Percentiles rank a stretch among this genome's conserved stretches.
These are phyloP conservation scores for Xylaria sp. DNA, from an alignment of 2,329 filamentous ascomycete species.

Conservation along the genomic window DNA sequence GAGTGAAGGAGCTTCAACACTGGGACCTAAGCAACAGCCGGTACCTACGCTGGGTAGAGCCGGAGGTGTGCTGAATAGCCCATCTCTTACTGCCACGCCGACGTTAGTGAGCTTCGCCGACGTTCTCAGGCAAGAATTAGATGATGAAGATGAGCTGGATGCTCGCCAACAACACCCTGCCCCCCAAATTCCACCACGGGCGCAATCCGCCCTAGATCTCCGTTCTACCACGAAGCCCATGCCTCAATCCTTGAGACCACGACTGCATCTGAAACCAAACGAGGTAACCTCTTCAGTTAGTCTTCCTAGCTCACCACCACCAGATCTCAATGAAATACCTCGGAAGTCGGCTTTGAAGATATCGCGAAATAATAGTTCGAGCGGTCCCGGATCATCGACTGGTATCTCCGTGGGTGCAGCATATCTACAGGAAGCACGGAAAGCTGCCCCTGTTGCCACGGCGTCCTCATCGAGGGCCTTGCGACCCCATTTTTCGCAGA, in stretches of 20 bases:
- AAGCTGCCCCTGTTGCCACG: constrained; percentile 45
- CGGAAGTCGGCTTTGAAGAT: constrained; percentile 46
- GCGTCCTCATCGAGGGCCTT: constrained; percentile 41
- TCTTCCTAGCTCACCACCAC: constrained; percentile 45
- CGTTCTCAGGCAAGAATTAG: constrained; percentile 35
- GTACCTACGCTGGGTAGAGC: constrained; percentile 23
- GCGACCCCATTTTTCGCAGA: constrained; percentile 44
- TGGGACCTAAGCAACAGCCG: constrained; percentile 42
- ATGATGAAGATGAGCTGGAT: constrained; percentile 31
- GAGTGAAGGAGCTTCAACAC: constrained; percentile 42
- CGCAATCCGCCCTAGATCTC: constrained; percentile 47
- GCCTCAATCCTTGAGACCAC: constrained; percentile 52
- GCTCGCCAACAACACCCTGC: constrained; percentile 24
- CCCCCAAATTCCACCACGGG: constrained; percentile 38
- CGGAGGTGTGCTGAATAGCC: constrained; percentile 27
- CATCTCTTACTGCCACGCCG: constrained; percentile 39
- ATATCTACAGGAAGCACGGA: constrained; percentile 53
- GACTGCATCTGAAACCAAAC: constrained; percentile 48
- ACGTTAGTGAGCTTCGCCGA: constrained; percentile 42
- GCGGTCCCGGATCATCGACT: constrained; percentile 40
- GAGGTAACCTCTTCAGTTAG: constrained; percentile 41
- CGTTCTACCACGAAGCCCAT: constrained; percentile 48
- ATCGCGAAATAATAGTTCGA: constrained; percentile 42
- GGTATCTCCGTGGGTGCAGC: constrained; percentile 45
- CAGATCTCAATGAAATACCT: constrained; percentile 41